A percentile compares a stretch with the other conserved stretches of the same genome.
phyloP scores from a whole-genome alignment of 1,284 basidiomycete species.

The Puccinia brachypodii region DNA sequence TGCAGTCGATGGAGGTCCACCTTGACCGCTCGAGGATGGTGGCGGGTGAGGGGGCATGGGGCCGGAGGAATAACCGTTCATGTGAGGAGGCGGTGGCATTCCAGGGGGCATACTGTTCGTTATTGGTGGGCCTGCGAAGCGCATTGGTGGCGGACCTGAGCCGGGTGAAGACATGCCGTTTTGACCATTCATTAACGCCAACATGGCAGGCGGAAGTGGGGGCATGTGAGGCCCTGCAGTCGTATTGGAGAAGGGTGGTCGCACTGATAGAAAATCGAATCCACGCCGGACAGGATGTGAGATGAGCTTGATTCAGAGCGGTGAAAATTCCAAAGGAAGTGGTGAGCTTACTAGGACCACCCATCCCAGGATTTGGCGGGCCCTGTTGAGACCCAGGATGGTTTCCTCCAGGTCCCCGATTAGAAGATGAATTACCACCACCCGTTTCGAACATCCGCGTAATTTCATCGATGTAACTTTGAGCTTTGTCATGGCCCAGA shows the following conservation, averaged over 20 bases:
- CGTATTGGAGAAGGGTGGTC: conserved; percentile 4
- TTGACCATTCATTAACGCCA: conserved; percentile 44
- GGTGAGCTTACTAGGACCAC: background rate
- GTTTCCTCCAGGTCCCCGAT: conserved; percentile 4
- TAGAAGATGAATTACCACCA: conserved; percentile 48
- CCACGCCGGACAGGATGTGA: background rate
- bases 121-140: conserved; percentile 43
- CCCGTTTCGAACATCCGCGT: conserved; percentile 78
- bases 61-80: conserved; percentile 14
- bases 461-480: conserved; percentile 94
- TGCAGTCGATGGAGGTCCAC: background rate
- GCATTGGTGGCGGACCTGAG: conserved; percentile 42
- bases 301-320: background rate
- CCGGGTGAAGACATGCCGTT: conserved; percentile 24
- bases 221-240: conserved; percentile 32
- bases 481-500: conserved; percentile 91
- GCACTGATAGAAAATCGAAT: conserved; percentile 9
- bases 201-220: conserved; percentile 46
- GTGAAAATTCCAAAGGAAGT: background rate
- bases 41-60: conserved; percentile 7
- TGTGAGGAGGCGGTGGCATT: background rate
- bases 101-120: conserved; percentile 19
- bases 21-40: background rate
- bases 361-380: conserved; percentile 35
- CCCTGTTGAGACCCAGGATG: conserved; percentile 9